These are phyloP conservation scores for Rutidosis leptorrhynchoides DNA, from an alignment of 129 eudicot genomes.

Conservation along the genomic window DNA sequence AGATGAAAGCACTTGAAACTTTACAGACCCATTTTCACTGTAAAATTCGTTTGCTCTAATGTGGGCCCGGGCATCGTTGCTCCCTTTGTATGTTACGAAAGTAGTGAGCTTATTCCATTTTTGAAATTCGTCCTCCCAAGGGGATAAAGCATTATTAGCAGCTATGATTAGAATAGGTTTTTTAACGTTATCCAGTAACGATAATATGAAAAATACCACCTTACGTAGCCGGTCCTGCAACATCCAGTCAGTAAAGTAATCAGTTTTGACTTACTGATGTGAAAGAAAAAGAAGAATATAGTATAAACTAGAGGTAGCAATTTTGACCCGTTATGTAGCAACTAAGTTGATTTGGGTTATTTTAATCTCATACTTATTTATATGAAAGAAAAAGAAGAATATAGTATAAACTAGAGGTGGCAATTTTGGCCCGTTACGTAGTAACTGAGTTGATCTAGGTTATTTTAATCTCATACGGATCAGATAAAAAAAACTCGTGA, in stretches of 20 bases:
- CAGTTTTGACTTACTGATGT: conserved; percentile 11
- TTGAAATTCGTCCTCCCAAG: conserved; percentile 46
- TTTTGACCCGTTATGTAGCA: not conserved
- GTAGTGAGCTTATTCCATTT: conserved; percentile 32
- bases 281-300: not conserved
- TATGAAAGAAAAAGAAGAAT: conserved; percentile 1
- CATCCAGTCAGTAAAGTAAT: not conserved
- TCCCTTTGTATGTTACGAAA: conserved; percentile 40
- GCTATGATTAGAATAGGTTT: conserved; percentile 41
- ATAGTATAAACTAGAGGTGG: not conserved
- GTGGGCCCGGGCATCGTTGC: conserved; percentile 24
- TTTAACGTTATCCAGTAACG: conserved; percentile 27
- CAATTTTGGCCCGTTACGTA: not conserved
- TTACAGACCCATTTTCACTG: conserved; percentile 30
- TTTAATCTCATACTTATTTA: not conserved
- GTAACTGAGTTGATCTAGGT: conserved; percentile 1
- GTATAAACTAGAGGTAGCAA: not conserved
- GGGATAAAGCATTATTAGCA: conserved; percentile 23
- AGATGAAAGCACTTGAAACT: conserved; percentile 45
- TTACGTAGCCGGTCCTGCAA: conserved; percentile 43
- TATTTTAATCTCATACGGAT: not conserved
- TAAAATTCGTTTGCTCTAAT: conserved; percentile 36
- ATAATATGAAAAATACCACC: conserved; percentile 41
- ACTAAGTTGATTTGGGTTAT: conserved; percentile 4
- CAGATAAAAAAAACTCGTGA: not conserved